Percentiles rank a stretch among this genome's conserved stretches.
phyloP scores from a whole-genome alignment of 2,329 filamentous ascomycete species.

The Fusarium poae region DNA sequence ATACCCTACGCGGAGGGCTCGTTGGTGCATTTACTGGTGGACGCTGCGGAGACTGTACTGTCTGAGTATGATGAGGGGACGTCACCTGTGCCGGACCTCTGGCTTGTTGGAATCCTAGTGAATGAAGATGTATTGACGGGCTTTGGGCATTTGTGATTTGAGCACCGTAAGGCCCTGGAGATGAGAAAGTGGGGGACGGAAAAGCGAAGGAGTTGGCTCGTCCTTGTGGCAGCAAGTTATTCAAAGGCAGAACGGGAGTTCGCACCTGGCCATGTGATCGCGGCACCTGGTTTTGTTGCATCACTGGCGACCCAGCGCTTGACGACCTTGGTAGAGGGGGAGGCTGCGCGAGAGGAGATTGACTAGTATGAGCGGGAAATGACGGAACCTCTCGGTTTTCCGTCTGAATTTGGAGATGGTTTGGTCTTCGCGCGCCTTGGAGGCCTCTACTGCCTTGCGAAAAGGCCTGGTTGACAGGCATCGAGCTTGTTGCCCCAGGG shows the following conservation, averaged over 20 bases:
- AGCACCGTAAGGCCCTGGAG: conserved; percentile 21
- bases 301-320: conserved; percentile 27
- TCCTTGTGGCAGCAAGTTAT: conserved; percentile 14
- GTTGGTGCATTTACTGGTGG: conserved; percentile 13
- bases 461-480: conserved; percentile 6
- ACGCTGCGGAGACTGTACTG: conserved; percentile 26
- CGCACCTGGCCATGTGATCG: conserved; percentile 12
- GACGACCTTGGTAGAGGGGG: conserved; percentile 10
- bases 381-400: conserved; percentile 3
- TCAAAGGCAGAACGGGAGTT: conserved; percentile 22
- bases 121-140: conserved; percentile 11
- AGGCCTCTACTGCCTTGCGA: conserved; percentile 11
- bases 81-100: conserved; percentile 11
- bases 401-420: conserved; percentile 18
- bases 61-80: conserved; percentile 9
- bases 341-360: conserved; percentile 23
- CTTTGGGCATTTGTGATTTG: conserved; percentile 10
- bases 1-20: conserved; percentile 10
- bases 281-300: conserved; percentile 14
- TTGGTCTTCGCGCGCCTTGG: conserved; percentile 18
- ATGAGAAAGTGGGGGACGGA: conserved; percentile 26
- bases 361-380: conserved; percentile 10
- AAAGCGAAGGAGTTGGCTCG: conserved; percentile 32
- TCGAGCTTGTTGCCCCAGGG: conserved; percentile 20
- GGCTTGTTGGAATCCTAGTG: conserved; percentile 12